These are phyloP conservation scores for sorghum (Sorghum bicolor) DNA, from an alignment of 176 grass and related monocot species.

Conservation along the genomic window DNA sequence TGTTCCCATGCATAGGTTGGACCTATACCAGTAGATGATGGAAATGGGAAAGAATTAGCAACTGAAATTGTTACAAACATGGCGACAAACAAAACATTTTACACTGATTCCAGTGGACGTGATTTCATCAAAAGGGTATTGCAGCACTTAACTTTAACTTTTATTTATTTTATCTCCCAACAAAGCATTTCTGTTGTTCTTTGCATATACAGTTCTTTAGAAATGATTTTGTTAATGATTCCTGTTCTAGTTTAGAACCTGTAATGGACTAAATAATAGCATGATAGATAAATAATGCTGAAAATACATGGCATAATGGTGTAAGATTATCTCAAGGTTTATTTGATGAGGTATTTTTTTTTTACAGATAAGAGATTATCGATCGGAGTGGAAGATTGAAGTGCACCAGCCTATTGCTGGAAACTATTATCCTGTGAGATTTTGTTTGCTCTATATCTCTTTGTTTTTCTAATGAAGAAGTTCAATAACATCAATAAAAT, in stretches of 20 bases:
- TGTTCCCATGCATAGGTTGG: constrained; percentile 60
- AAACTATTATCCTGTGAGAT: constrained; percentile 96
- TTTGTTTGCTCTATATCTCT: constrained; percentile 1
- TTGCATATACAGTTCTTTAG: neutral
- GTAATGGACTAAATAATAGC: neutral
- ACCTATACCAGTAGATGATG: constrained; percentile 76
- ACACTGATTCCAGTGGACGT: constrained; percentile 87
- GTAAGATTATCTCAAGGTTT: neutral
- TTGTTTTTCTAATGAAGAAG: neutral
- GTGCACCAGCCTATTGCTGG: constrained; percentile 91
- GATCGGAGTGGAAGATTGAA: constrained; percentile 77
- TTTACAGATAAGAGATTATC: constrained; percentile 91
- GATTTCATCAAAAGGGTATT: constrained; percentile 98
- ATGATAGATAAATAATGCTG: neutral
- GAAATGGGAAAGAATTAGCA: constrained; percentile 83
- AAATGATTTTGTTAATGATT: constrained; percentile 2
- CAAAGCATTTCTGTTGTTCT: neutral
- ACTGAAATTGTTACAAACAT: constrained; percentile 77
- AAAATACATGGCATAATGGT: neutral
- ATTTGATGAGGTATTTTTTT: neutral
- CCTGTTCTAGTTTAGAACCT: neutral
- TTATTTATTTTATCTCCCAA: neutral
- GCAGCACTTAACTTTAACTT: neutral
- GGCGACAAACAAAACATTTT: constrained; percentile 84
- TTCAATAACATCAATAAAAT: constrained; percentile 17